These are phyloP conservation scores for Stachybotrys chlorohalonatus DNA, from an alignment of 2,329 filamentous ascomycete genomes.

Conservation along the genomic window DNA sequence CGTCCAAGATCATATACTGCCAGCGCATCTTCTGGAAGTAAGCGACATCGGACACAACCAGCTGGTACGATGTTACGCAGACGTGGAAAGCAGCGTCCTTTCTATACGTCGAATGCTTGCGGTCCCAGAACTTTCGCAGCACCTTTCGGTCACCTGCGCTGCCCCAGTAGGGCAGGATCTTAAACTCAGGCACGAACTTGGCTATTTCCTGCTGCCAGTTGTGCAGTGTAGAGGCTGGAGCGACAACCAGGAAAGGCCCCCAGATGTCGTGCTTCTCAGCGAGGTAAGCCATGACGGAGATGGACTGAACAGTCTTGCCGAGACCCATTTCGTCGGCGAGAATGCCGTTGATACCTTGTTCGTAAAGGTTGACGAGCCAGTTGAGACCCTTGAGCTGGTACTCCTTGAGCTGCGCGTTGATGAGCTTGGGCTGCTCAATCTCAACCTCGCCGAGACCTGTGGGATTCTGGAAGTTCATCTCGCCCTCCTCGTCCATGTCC, in stretches of 20 bases:
- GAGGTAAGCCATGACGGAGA: constrained; percentile 97
- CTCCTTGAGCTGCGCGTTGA: constrained; percentile 92
- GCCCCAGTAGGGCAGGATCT: constrained; percentile 96
- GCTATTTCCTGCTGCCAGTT: constrained; percentile 99
- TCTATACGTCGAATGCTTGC: constrained; percentile 92
- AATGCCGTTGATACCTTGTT: constrained; percentile 99
- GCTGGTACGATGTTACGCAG: constrained; percentile 90
- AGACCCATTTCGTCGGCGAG: constrained; percentile 99
- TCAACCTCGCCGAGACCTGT: constrained; percentile 90
- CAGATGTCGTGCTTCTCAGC: constrained; percentile 97
- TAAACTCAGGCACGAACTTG: constrained; percentile 88
- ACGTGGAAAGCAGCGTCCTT: constrained; percentile 94
- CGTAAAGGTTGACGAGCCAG: constrained; percentile 97
- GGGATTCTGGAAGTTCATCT: constrained; percentile 99
- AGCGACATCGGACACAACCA: constrained; percentile 89
- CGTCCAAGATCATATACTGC: constrained; percentile 99
- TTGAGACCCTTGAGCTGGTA: constrained; percentile 99
- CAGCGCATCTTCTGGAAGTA: constrained; percentile 99
- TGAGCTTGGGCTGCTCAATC: constrained; percentile 86
- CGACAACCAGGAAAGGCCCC: constrained; percentile 95
- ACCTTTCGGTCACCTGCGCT: constrained; percentile 91
- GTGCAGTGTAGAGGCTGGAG: constrained; percentile 90
- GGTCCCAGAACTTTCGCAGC: constrained; percentile 96
- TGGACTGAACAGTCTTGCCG: constrained; percentile 97
- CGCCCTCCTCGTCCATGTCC: constrained; percentile 79